Conservation (phyloP, 2,329 filamentous ascomycete genomes). For the Orbilia javanica region DNA sequence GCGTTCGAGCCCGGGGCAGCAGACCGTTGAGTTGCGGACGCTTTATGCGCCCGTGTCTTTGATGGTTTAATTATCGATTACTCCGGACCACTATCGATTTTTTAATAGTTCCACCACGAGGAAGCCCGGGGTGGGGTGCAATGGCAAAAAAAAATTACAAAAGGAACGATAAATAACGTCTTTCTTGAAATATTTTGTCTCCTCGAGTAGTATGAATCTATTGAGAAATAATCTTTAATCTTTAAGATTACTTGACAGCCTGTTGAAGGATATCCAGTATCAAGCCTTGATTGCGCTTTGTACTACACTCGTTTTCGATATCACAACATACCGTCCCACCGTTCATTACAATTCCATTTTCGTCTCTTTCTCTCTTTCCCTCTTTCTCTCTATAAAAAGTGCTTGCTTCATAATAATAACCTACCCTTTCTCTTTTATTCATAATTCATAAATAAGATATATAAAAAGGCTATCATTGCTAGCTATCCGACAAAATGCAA, state of each 20-base stretch:
- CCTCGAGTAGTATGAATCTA: slow-evolving; percentile 12
- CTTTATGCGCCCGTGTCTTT: slow-evolving; percentile 15
- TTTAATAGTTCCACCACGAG: slow-evolving; percentile 18
- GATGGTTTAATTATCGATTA: slow-evolving; percentile 23
- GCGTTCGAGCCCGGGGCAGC: slow-evolving; percentile 24
- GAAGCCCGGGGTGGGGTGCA: background rate
- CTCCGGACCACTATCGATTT: slow-evolving; percentile 1
- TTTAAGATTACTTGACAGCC: too few relatives aligned
- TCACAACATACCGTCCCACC: slow-evolving; percentile 9
- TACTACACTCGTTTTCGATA: slow-evolving; percentile 54
- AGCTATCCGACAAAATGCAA: slow-evolving; percentile 15
- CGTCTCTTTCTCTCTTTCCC: background rate
- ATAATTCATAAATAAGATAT: too few relatives aligned
- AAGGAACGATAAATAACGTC: slow-evolving; percentile 13
- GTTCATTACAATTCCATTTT: slow-evolving; percentile 9
- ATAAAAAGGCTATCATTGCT: background rate
- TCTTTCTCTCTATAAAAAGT: slow-evolving; percentile 3
- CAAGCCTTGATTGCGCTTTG: slow-evolving; percentile 26
- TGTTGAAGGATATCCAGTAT: slow-evolving; percentile 35
- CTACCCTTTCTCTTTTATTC: background rate
- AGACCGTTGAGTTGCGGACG: slow-evolving; percentile 19
- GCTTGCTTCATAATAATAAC: background rate
- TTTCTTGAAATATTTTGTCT: background rate
- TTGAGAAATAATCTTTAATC: slow-evolving; percentile 9
- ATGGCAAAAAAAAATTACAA: slow-evolving; percentile 10